Percentiles rank a stretch among this genome's conserved stretches.
Evolutionary conservation across 108 stramenopile genomes (phyloP).

Genomic region (Epipyxis sp.): DNA sequence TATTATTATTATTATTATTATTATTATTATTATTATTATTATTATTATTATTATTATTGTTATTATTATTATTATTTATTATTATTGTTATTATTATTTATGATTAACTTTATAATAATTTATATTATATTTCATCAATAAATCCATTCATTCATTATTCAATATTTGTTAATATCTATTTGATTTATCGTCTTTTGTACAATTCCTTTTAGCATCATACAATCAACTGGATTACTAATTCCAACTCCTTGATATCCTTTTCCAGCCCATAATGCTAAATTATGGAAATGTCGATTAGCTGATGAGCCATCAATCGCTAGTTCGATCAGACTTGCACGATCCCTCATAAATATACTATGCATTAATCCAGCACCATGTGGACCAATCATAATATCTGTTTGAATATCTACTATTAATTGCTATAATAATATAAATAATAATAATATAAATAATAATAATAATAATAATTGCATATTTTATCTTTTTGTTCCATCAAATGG

Average conservation of each 20-base stretch:
- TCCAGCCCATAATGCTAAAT: constrained; percentile 48
- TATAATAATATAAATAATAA: no score
- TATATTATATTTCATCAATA: no score
- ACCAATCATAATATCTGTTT: constrained; percentile 54
- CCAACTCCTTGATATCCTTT: constrained; percentile 27
- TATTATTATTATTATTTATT: no score
- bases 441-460: no score
- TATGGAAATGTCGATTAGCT: constrained; percentile 50
- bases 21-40: no score
- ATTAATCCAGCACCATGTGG: constrained; percentile 52
- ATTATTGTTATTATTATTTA: no score
- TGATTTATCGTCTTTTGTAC: background rate
- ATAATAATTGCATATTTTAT: no score
- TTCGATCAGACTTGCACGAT: constrained; percentile 50
- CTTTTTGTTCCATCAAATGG: no score
- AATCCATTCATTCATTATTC: no score
- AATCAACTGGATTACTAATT: constrained; percentile 9
- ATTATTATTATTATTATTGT: no score
- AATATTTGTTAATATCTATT: constrained; percentile 5
- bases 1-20: no score
- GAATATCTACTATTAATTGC: constrained; percentile 45
- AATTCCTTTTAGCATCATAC: background rate
- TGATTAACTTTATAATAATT: no score
- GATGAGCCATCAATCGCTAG: constrained; percentile 42
- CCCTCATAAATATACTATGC: constrained; percentile 50